phyloP scores from a whole-genome alignment of 305 asterid species.

The Ilex paraguariensis region DNA sequence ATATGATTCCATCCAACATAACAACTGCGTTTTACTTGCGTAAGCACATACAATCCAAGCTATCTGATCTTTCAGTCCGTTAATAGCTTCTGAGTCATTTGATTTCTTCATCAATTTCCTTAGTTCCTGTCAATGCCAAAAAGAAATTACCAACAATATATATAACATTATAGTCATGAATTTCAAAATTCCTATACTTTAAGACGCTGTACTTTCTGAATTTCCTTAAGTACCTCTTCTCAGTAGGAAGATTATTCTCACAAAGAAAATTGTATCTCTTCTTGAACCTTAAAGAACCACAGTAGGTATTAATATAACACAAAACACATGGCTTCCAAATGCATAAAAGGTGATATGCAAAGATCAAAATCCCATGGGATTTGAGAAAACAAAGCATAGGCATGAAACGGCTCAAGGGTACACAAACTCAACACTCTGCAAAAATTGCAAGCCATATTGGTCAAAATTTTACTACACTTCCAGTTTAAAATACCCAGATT shows the following conservation, averaged over 20 bases:
- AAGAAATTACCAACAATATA: not conserved
- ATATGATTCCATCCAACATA: conserved; percentile 1
- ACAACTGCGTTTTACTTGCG: not conserved
- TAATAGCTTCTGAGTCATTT: conserved; percentile 51
- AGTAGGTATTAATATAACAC: not conserved
- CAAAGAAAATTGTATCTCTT: conserved; percentile 83
- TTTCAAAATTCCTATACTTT: conserved; percentile 10
- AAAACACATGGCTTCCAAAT: too few species aligned
- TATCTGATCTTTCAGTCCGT: conserved; percentile 50
- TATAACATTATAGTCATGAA: not conserved
- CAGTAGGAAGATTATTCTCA: conserved; percentile 71
- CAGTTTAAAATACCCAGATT: too few species aligned
- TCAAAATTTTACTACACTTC: too few species aligned
- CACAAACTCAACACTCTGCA: too few species aligned
- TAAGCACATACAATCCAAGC: conserved; percentile 56
- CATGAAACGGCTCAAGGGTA: too few species aligned
- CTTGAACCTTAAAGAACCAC: conserved; percentile 53
- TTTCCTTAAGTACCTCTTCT: conserved; percentile 45
- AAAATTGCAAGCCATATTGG: too few species aligned
- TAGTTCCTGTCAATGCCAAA: conserved; percentile 34
- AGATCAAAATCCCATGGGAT: too few species aligned
- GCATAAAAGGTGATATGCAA: too few species aligned
- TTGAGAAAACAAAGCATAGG: too few species aligned
- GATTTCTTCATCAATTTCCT: conserved; percentile 69
- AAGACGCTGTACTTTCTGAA: not conserved